A percentile compares a stretch with the other conserved stretches of the same genome.
Conservation (phyloP, 352 stramenopile genomes). For the Globisporangium takayamanum region DNA sequence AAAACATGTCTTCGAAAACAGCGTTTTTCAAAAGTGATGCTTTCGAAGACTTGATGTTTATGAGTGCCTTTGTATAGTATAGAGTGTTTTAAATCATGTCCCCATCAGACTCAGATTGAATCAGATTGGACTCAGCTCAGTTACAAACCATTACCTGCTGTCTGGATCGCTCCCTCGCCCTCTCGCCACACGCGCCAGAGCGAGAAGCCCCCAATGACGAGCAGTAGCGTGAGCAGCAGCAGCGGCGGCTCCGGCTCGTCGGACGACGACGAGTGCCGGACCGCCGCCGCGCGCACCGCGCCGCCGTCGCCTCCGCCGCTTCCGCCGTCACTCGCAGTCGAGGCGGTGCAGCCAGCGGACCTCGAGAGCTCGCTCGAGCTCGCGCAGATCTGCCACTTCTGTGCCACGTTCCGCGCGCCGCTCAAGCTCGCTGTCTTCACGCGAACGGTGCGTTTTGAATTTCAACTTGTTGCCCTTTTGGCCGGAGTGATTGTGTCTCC, state of each 20-base stretch:
- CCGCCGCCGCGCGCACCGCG: background rate
- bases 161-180: too few relatives aligned
- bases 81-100: too few relatives aligned
- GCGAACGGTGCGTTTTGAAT: conserved; percentile 43
- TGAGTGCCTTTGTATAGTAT: too few relatives aligned
- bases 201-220: conserved; percentile 3
- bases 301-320: background rate
- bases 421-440: conserved; percentile 68
- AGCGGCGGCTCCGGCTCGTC: conserved; percentile 38
- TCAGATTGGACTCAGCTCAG: too few relatives aligned
- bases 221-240: conserved; percentile 30
- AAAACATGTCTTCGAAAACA: too few relatives aligned
- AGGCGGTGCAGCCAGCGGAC: conserved; percentile 9
- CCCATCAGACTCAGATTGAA: too few relatives aligned
- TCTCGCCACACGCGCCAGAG: conserved; percentile 1
- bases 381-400: conserved; percentile 76
- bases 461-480: conserved; percentile 4
- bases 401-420: conserved; percentile 54
- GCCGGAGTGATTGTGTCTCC: background rate
- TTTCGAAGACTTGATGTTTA: too few relatives aligned
- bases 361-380: conserved; percentile 42
- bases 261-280: conserved; percentile 24
- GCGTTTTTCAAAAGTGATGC: too few relatives aligned
- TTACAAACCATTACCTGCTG: too few relatives aligned
- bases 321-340: background rate